Evolutionary conservation across 768 basidiomycete species (phyloP), one percentile per base, ranked within the genome.

Genomic region (Daedalea quercina): DNA sequence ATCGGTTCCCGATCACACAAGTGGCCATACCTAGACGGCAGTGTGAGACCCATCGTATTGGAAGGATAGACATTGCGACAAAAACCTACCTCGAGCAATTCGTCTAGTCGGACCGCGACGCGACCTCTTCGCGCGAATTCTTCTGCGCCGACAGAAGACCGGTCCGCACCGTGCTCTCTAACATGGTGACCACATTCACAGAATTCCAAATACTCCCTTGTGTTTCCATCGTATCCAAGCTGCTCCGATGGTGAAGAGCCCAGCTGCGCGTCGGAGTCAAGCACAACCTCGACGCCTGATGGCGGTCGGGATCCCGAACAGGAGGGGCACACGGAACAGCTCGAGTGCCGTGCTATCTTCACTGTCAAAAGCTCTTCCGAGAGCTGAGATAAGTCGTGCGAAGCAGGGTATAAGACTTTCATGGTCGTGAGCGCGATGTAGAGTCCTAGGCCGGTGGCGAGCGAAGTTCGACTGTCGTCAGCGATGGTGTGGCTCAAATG

Each of bases 261-360:
- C 74, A 11, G 28, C 41, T 69, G 57, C 34, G 52, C 60, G 41
- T 77, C 59, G 26, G 64, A 74, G 61, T 83, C 84, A 19, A 79
- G 73, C n/a, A 81, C 73, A 53, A 91, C 74, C 25, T 80, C 73
- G 23, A 81, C 70, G 52, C 73, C 74, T 13, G 70, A 68, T 25
- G 81, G 76, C 25, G 92, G 91, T 49, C 76, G 82, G 23, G 94
- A 75, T 19, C 87, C 84, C n/a, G 65, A 50, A 63, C 93, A 94
- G n/a, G 73, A 63, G 13, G 69, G 63, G 61, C 93, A 95, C 37
- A 65, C 62, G 2, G 78, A 69, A 63, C 93, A 95, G 0, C 76
- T 72, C 3, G 87, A 80, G 69, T 92, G 91, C 15, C 93, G 80
- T 4, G 93, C 88, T 52, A 93, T 85, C 72, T 91, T 94, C 58